phyloP scores from a whole-genome alignment of 2,329 filamentous ascomycete genomes.

The Scedosporium aurantiacum region DNA sequence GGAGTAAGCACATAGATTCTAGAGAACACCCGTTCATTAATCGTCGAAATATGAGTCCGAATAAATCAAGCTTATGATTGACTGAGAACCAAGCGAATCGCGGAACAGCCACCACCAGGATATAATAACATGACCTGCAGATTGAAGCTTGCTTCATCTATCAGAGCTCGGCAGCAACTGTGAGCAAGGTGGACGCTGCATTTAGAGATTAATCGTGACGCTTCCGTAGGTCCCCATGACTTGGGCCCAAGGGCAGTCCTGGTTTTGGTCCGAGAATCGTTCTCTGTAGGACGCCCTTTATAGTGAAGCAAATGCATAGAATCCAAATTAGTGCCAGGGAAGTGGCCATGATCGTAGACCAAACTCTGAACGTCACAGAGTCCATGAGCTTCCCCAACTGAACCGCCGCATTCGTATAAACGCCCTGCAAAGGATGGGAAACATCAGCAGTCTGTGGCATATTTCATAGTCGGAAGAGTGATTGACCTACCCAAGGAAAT shows the following conservation, averaged over 20 bases:
- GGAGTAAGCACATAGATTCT: too few species aligned
- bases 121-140: too few species aligned
- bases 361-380: constrained; percentile 24
- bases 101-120: too few species aligned
- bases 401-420: constrained; percentile 26
- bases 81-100: too few species aligned
- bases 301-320: neutral
- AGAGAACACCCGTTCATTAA: too few species aligned
- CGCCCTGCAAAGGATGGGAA: constrained; percentile 17
- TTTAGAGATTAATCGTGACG: too few species aligned
- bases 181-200: too few species aligned
- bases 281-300: neutral
- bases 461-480: neutral
- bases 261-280: neutral
- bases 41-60: too few species aligned
- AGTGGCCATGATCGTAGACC: constrained; percentile 23
- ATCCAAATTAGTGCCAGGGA: constrained; percentile 22
- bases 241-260: neutral
- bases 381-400: constrained; percentile 25
- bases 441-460: neutral
- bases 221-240: neutral
- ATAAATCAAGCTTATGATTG: too few species aligned
- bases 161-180: too few species aligned
- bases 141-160: too few species aligned
- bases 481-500: constrained; percentile 24